Percentiles rank a stretch among this genome's conserved stretches.
Evolutionary conservation across 768 basidiomycete species (phyloP).

Genomic region (Pleurotus eryngii): DNA sequence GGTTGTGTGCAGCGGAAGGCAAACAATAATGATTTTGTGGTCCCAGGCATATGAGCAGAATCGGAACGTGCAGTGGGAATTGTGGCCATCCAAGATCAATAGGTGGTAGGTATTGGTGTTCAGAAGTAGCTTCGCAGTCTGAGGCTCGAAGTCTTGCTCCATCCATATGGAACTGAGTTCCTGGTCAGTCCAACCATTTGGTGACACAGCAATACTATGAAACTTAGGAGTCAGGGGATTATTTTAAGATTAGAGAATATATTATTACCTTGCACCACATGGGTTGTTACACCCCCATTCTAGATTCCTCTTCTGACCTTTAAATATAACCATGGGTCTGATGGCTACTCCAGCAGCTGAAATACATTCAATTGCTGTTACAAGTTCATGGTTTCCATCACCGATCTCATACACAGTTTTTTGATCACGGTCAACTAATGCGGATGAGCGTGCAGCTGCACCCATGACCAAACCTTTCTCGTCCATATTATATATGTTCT

Average conservation of each 20-base stretch:
- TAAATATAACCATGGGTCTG: slow-evolving; percentile 35
- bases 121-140: too few relatives aligned
- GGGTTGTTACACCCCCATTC: slow-evolving; percentile 23
- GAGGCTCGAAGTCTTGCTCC: slow-evolving; percentile 25
- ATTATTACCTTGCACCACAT: slow-evolving; percentile 22
- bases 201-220: slow-evolving; percentile 28
- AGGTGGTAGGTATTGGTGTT: slow-evolving; percentile 16
- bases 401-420: slow-evolving; percentile 15
- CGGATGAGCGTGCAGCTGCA: slow-evolving; percentile 11
- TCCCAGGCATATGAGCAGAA: slow-evolving; percentile 25
- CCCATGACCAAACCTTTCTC: slow-evolving; percentile 22
- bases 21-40: slow-evolving; percentile 29
- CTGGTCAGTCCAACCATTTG: slow-evolving; percentile 39
- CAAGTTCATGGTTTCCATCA: slow-evolving; percentile 35
- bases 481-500: slow-evolving; percentile 30
- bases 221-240: background rate
- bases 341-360: slow-evolving; percentile 38
- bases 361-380: slow-evolving; percentile 43
- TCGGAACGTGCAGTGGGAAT: slow-evolving; percentile 29
- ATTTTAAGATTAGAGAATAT: background rate
- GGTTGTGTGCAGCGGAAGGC: slow-evolving; percentile 34
- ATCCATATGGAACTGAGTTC: slow-evolving; percentile 31
- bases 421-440: slow-evolving; percentile 16
- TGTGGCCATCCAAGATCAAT: slow-evolving; percentile 37
- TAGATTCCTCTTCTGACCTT: slow-evolving; percentile 21